Base-by-base conservation (phyloP, 1,284 basidiomycete genomes). In the Cronartium quercuum region DNA sequence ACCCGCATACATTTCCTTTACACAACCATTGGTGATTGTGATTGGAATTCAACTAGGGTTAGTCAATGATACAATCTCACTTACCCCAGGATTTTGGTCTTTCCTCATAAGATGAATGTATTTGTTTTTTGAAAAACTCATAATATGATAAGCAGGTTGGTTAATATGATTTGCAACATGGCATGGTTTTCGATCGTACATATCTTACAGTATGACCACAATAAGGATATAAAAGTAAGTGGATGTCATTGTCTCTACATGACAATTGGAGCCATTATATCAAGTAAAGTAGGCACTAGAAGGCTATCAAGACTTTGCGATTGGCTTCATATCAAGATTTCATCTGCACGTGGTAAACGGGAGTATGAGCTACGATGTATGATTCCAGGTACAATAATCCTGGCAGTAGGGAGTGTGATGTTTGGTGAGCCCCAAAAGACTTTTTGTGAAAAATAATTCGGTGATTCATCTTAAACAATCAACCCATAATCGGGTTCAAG, bases 281-380 rank as follows among this genome's bases (percentile, higher is more conserved):
- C 68, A 21, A 69, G 68, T 42, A 69, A 69, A 58, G 41, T 69
- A 9, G 47, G 35, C 12, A 69, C 68, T 12, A n/a, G 58, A 6
- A 41, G 57, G 12, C 41, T 69, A 10, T 69, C 68, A 29, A 41
- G 21, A 24, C 41, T 69, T 6, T 69, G 68, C 41, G 68, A 69
- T 42, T 21, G 40, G 68, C 47, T 69, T 5, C 38, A 42, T 9
- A 69, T 69, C 57, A 41, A 44, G 24, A 60, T 38, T 5, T 34
- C 42, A 7, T 38, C 40, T 58, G 35, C 58, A 21, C 21, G 57
- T 42, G 21, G 47, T 58, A 38, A 13, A 41, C 68, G 42, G 7
- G 68, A 69, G 42, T 69, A 69, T 21, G 44, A 69, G 58, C 34
- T 69, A 40, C 38, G 68, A 60, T 69, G 68, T 44, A 69, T 69